A percentile compares a stretch with the other conserved stretches of the same genome.
Conservation (phyloP, 2,329 filamentous ascomycete species). For the Fusarium paranaense region DNA sequence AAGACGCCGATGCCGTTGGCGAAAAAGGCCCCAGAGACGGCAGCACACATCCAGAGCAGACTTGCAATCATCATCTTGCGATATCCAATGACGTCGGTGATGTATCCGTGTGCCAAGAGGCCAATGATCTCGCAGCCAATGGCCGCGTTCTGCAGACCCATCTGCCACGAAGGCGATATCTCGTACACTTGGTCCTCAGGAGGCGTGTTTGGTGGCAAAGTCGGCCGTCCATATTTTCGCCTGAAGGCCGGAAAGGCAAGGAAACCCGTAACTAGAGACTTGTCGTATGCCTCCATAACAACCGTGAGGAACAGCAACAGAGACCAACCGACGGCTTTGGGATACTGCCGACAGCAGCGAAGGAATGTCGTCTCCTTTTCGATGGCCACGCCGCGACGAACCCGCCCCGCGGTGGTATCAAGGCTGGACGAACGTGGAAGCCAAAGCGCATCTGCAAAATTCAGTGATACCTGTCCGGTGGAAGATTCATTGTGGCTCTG, state of each 20-base stretch:
- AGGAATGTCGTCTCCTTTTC: constrained; percentile 34
- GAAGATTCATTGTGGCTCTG: constrained; percentile 17
- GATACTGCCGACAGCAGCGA: constrained; percentile 35
- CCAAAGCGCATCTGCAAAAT: constrained; percentile 23
- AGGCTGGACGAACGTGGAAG: constrained; percentile 26
- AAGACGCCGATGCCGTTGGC: constrained; percentile 48
- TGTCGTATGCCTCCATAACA: constrained; percentile 43
- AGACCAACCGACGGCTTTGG: constrained; percentile 42
- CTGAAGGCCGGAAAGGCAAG: constrained; percentile 39
- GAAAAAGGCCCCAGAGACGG: constrained; percentile 55
- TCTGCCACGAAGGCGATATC: constrained; percentile 46
- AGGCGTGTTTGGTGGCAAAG: constrained; percentile 14
- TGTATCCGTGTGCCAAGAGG: constrained; percentile 54
- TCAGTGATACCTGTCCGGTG: constrained; percentile 17
- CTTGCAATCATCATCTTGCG: constrained; percentile 53
- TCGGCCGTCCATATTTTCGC: constrained; percentile 41
- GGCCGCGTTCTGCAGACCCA: constrained; percentile 38
- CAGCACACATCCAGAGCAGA: constrained; percentile 49
- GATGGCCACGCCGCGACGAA: constrained; percentile 31
- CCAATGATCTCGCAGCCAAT: constrained; percentile 48
- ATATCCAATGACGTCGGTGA: constrained; percentile 53
- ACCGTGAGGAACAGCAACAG: constrained; percentile 41
- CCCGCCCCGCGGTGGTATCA: constrained; percentile 29
- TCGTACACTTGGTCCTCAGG: constrained; percentile 47
- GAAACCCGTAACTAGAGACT: constrained; percentile 37